A percentile compares a stretch with the other conserved stretches of the same genome.
phyloP scores from a whole-genome alignment of 768 basidiomycete genomes.

The Russula emetica region DNA sequence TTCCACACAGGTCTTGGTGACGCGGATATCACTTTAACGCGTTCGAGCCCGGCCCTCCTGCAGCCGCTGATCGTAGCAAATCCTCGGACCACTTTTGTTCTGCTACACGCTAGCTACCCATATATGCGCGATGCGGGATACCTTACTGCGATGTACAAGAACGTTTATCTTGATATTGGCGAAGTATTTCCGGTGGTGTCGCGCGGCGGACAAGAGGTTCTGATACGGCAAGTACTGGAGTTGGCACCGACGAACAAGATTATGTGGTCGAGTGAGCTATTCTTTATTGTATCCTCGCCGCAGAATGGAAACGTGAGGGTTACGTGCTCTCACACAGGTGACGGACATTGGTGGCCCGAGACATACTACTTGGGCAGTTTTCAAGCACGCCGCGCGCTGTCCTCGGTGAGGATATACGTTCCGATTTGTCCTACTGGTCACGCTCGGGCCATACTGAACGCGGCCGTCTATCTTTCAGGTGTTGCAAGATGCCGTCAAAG shows the following conservation, averaged over 20 bases:
- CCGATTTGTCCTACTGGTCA: not conserved
- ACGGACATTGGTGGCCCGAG: slow-evolving; percentile 76
- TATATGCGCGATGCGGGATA: slow-evolving; percentile 77
- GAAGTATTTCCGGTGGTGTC: slow-evolving; percentile 72
- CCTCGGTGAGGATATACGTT: slow-evolving; percentile 40
- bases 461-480: slow-evolving; percentile 41
- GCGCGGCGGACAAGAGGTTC: slow-evolving; percentile 53
- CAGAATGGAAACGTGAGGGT: not conserved
- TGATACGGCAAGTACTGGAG: slow-evolving; percentile 63
- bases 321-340: slow-evolving; percentile 37
- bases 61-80: slow-evolving; percentile 65
- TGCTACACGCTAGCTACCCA: slow-evolving; percentile 76
- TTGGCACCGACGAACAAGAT: slow-evolving; percentile 73
- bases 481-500: slow-evolving; percentile 46
- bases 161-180: slow-evolving; percentile 64
- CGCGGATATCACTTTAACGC: slow-evolving; percentile 55
- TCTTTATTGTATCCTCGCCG: not conserved
- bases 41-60: slow-evolving; percentile 60
- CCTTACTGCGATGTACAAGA: slow-evolving; percentile 62
- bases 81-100: slow-evolving; percentile 56
- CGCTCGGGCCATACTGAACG: not conserved
- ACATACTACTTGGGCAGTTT: slow-evolving; percentile 62
- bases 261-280: slow-evolving; percentile 67
- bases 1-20: slow-evolving; percentile 84
- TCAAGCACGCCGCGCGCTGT: slow-evolving; percentile 62